Conservation (phyloP, 2,329 filamentous ascomycete genomes). For the Trematosphaeria pertusa region DNA sequence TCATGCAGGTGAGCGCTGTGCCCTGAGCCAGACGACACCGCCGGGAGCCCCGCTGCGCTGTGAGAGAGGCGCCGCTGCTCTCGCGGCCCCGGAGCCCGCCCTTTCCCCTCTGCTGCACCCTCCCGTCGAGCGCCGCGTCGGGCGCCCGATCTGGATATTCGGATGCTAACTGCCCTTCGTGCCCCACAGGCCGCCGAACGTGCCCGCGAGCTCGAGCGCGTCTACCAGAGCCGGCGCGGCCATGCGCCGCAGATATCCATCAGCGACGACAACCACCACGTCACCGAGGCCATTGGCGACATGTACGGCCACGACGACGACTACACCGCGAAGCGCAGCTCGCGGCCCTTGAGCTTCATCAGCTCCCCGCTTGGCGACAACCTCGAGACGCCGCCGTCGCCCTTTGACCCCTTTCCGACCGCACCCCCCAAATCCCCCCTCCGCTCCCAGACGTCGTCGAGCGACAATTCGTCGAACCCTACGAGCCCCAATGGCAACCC, state of each 20-base stretch:
- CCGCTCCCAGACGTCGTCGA: conserved; percentile 45
- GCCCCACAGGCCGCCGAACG: conserved; percentile 47
- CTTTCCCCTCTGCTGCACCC: conserved; percentile 11
- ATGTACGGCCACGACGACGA: conserved; percentile 85
- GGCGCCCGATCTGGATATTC: background rate
- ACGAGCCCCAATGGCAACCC: conserved; percentile 29
- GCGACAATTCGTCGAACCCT: conserved; percentile 22
- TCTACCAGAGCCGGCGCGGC: conserved; percentile 61
- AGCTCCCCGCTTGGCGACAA: conserved; percentile 61
- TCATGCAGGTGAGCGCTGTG: conserved; percentile 17
- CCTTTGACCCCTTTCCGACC: conserved; percentile 42
- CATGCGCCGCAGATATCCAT: conserved; percentile 71
- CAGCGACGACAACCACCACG: conserved; percentile 90
- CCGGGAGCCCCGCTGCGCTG: no score
- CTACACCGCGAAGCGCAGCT: conserved; percentile 57
- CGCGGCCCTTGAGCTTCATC: conserved; percentile 78
- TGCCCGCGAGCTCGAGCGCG: conserved; percentile 54
- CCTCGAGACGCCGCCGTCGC: conserved; percentile 44
- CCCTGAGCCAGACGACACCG: background rate
- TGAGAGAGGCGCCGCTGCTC: no score
- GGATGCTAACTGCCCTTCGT: conserved; percentile 38
- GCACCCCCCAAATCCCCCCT: conserved; percentile 53
- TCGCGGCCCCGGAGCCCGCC: no score
- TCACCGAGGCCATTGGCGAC: conserved; percentile 91
- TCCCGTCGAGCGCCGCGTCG: conserved; percentile 3